Evolutionary conservation across 2,329 filamentous ascomycete genomes (phyloP).

Genomic region (Uncinocarpus reesii): DNA sequence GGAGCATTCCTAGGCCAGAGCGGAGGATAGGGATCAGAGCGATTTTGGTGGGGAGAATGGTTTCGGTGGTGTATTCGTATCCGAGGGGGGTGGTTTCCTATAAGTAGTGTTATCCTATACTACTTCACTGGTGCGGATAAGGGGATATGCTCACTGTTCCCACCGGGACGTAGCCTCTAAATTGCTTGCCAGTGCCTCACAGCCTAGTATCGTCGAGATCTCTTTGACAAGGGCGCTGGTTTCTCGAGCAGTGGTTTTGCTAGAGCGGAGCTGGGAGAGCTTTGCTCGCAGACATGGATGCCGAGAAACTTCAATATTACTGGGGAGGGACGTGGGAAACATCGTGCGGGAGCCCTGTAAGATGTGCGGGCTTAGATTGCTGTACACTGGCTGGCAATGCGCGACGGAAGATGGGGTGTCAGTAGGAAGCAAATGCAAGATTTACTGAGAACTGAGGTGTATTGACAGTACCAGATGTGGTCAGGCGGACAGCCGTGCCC

Average conservation of each 20-base stretch:
- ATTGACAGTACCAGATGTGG: too few species aligned
- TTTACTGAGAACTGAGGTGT: too few species aligned
- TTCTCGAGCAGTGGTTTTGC: slow-evolving; percentile 58
- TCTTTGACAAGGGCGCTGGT: slow-evolving; percentile 77
- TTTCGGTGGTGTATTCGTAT: slow-evolving; percentile 59
- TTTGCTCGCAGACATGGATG: slow-evolving; percentile 84
- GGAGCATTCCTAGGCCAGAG: slow-evolving; percentile 83
- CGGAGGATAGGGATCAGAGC: slow-evolving; percentile 87
- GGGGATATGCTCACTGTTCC: slow-evolving; percentile 49
- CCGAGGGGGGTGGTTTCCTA: slow-evolving; percentile 71
- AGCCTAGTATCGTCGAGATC: slow-evolving; percentile 69
- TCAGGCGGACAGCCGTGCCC: too few species aligned
- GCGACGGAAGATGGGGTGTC: too few species aligned
- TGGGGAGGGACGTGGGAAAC: slow-evolving; percentile 32
- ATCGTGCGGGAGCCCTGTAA: background rate
- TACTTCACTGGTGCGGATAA: background rate
- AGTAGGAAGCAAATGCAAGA: too few species aligned
- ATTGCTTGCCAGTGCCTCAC: slow-evolving; percentile 62
- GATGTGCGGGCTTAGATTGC: background rate
- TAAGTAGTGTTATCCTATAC: background rate
- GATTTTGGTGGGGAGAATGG: slow-evolving; percentile 55
- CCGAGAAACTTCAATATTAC: slow-evolving; percentile 61
- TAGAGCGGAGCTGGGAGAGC: slow-evolving; percentile 76
- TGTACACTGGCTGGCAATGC: too few species aligned
- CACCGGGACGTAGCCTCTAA: slow-evolving; percentile 48